Conservation (phyloP, 805 yeast genomes). For the Candida taoyuanica region DNA sequence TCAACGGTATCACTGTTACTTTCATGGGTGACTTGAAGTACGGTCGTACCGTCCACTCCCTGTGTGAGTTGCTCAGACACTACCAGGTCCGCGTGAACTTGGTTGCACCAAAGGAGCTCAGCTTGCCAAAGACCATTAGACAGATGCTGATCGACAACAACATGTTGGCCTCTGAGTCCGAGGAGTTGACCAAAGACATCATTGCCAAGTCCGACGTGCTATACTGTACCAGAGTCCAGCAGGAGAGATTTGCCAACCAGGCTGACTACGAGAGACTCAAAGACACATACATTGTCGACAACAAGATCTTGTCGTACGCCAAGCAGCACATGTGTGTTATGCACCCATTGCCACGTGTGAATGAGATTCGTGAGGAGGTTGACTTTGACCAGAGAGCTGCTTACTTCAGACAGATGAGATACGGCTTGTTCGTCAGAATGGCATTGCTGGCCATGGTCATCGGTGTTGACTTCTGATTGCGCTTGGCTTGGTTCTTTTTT, state of each 20-base stretch:
- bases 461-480: slow-evolving; percentile 80
- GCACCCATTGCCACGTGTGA: slow-evolving; percentile 98
- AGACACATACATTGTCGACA: slow-evolving; percentile 89
- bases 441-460: slow-evolving; percentile 97
- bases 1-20: slow-evolving; percentile 95
- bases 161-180: slow-evolving; percentile 70
- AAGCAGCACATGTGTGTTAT: slow-evolving; percentile 97
- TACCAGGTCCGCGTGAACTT: slow-evolving; percentile 91
- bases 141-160: slow-evolving; percentile 61
- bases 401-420: slow-evolving; percentile 98
- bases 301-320: slow-evolving; percentile 84
- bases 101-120: slow-evolving; percentile 85
- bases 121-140: slow-evolving; percentile 71
- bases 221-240: slow-evolving; percentile 97
- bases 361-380: slow-evolving; percentile 95
- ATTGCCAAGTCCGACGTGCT: slow-evolving; percentile 89
- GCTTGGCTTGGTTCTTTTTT: no score
- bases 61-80: slow-evolving; percentile 83
- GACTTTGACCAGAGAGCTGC: slow-evolving; percentile 99
- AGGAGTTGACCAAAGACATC: slow-evolving; percentile 75
- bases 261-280: slow-evolving; percentile 82
- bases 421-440: slow-evolving; percentile 98
- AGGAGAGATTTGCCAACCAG: slow-evolving; percentile 81
- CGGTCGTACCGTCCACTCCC: slow-evolving; percentile 98
- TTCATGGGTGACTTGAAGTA: slow-evolving; percentile 98